Conservation (phyloP, 768 basidiomycete genomes). For the Dioszegia aurantiaca region DNA sequence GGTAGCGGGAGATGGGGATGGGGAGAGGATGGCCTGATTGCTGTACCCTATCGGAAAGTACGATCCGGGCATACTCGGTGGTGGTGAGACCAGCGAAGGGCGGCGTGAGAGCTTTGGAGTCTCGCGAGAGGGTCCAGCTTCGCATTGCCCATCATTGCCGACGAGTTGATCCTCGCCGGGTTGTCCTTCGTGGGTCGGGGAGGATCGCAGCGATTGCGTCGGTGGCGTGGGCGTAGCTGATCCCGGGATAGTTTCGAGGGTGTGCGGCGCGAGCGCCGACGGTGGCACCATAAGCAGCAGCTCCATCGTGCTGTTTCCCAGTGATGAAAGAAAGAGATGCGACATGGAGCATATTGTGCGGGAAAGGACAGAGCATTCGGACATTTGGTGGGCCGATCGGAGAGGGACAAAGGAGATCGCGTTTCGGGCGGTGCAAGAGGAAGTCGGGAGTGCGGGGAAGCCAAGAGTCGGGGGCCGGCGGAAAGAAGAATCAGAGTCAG, state of each 20-base stretch:
- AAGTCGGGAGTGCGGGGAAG: neutral
- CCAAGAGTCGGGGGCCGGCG: neutral
- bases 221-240: slow-evolving; percentile 35
- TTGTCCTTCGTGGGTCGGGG: neutral
- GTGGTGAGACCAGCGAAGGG: neutral
- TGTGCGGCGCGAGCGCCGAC: slow-evolving; percentile 28
- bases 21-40: neutral
- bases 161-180: neutral
- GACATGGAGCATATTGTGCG: neutral
- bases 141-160: neutral
- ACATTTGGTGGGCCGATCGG: neutral
- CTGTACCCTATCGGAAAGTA: neutral
- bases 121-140: slow-evolving; percentile 23
- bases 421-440: neutral
- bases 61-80: neutral
- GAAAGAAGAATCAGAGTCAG: neutral
- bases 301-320: neutral
- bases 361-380: neutral
- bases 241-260: slow-evolving; percentile 38
- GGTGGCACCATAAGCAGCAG: slow-evolving; percentile 5
- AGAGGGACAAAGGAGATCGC: neutral
- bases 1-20: slow-evolving; percentile 14
- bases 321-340: slow-evolving; percentile 1
- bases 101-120: slow-evolving; percentile 9
- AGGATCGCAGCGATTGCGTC: slow-evolving; percentile 3